These are phyloP conservation scores for Myriosclerotinia scirpicola DNA, from an alignment of 2,329 filamentous ascomycete genomes.

Conservation along the genomic window DNA sequence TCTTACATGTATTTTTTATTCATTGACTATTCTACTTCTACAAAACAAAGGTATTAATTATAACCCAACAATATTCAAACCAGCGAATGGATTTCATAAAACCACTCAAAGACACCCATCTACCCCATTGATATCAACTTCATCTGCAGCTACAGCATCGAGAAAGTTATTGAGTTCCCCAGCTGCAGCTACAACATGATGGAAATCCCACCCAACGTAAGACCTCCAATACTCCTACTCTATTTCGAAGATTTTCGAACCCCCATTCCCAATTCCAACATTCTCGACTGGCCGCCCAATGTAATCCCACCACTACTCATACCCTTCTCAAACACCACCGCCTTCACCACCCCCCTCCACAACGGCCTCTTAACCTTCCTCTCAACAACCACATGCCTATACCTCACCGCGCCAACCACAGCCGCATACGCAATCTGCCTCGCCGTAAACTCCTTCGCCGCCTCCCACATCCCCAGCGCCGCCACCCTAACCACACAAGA, in stretches of 20 bases:
- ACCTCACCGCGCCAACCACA: not conserved
- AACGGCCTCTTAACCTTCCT: not conserved
- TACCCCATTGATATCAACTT: too few species aligned
- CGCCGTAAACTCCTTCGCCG: not conserved
- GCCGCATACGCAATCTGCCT: not conserved
- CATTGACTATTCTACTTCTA: not conserved
- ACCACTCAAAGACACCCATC: not conserved
- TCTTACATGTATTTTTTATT: not conserved
- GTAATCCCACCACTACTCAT: not conserved
- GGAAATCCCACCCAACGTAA: not conserved
- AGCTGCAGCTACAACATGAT: not conserved
- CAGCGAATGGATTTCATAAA: not conserved
- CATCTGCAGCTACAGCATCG: not conserved
- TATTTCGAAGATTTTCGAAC: not conserved
- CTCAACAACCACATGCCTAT: too few species aligned
- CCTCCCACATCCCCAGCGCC: fast-evolving
- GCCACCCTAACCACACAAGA: not conserved
- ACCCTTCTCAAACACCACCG: not conserved
- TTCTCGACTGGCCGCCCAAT: not conserved
- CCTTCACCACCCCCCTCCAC: not conserved
- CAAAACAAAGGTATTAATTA: not conserved
- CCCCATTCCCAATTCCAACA: not conserved
- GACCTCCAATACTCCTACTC: not conserved
- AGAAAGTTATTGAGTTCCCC: not conserved
- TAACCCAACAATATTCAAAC: not conserved